These are phyloP conservation scores for Apodospora peruviana DNA, from an alignment of 495 filamentous ascomycete genomes.

Conservation along the genomic window DNA sequence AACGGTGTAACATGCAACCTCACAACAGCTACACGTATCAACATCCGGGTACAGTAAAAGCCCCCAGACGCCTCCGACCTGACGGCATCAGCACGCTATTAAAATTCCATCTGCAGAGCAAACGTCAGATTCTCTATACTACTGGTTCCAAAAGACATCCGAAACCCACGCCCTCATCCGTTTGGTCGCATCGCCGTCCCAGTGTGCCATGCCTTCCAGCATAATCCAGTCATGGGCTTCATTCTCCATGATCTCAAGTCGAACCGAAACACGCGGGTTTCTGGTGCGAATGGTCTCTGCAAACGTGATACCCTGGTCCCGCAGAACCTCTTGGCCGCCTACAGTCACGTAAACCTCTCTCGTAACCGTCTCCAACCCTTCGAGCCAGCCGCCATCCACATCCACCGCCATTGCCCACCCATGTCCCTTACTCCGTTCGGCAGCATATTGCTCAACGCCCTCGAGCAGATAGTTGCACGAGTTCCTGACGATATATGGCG, in stretches of 20 bases:
- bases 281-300: conserved; percentile 9
- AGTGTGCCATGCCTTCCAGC: conserved; percentile 7
- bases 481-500: background rate
- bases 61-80: too few relatives aligned
- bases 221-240: conserved; percentile 21
- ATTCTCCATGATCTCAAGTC: conserved; percentile 5
- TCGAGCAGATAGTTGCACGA: background rate
- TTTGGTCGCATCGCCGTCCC: conserved; percentile 11
- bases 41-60: too few relatives aligned
- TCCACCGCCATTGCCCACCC: conserved; percentile 22
- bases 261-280: conserved; percentile 10
- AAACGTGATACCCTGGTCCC: conserved; percentile 13
- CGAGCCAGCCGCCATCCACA: conserved; percentile 20
- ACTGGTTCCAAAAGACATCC: conserved; percentile 6
- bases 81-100: too few relatives aligned
- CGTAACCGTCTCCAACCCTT: conserved; percentile 9
- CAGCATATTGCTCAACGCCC: background rate
- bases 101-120: too few relatives aligned
- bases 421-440: conserved; percentile 7
- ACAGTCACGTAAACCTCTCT: conserved; percentile 14
- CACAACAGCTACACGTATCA: too few relatives aligned
- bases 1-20: too few relatives aligned
- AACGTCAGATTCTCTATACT: too few relatives aligned
- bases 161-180: conserved; percentile 14
- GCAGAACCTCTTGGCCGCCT: conserved; percentile 13